These are phyloP conservation scores for Xylaria sp. DNA, from an alignment of 2,329 filamentous ascomycete genomes.

Conservation along the genomic window DNA sequence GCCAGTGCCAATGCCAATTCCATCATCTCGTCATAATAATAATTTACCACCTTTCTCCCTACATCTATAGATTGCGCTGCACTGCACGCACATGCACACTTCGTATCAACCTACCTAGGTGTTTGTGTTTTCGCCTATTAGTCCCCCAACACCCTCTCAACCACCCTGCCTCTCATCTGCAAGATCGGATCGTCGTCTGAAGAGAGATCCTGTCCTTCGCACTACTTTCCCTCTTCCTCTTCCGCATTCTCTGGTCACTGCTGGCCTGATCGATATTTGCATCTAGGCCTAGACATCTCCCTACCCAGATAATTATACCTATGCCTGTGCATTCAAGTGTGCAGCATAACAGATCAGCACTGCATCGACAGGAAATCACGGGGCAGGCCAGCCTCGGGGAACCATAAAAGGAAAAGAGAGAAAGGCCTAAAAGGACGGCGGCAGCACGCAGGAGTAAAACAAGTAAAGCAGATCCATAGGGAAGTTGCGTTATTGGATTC, in stretches of 20 bases:
- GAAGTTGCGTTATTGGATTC: too few species aligned
- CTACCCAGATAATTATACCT: too few species aligned
- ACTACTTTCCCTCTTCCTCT: slow-evolving; percentile 12
- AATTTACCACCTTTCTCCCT: slow-evolving; percentile 16
- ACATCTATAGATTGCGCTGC: neutral
- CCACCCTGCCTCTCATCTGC: neutral
- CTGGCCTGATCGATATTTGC: slow-evolving; percentile 11
- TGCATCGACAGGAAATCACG: slow-evolving; percentile 15
- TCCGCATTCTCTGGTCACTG: slow-evolving; percentile 24
- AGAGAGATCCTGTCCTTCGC: too few species aligned
- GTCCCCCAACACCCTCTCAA: too few species aligned
- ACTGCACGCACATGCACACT: neutral
- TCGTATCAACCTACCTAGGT: neutral
- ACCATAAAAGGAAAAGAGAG: too few species aligned
- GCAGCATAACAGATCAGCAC: slow-evolving; percentile 19
- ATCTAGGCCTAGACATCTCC: slow-evolving; percentile 26
- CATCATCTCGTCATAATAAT: slow-evolving; percentile 28
- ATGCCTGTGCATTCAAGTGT: slow-evolving; percentile 24
- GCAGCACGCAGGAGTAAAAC: too few species aligned
- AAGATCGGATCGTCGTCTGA: slow-evolving; percentile 3
- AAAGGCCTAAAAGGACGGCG: too few species aligned
- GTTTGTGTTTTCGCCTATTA: too few species aligned
- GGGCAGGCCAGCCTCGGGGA: slow-evolving; percentile 12
- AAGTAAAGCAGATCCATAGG: too few species aligned
- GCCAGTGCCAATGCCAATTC: too few species aligned